Percentiles rank a stretch among this genome's conserved stretches.
phyloP scores from a whole-genome alignment of 495 filamentous ascomycete species.

The Choiromyces venosus region DNA sequence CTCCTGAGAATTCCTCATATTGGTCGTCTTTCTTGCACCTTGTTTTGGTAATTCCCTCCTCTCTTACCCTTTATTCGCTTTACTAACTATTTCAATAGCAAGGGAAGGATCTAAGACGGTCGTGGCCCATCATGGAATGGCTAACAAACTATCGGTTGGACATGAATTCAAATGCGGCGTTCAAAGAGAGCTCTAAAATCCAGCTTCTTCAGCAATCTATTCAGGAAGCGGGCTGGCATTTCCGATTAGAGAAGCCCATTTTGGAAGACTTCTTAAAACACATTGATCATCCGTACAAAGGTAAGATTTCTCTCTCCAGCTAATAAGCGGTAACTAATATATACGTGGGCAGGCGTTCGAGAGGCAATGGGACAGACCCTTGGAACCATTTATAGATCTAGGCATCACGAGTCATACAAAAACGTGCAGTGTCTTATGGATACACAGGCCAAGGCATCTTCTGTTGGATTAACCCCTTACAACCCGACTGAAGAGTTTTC shows the following conservation, averaged over 20 bases:
- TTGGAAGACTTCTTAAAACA: slow-evolving; percentile 82
- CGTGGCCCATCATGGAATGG: slow-evolving; percentile 78
- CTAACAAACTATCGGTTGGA: slow-evolving; percentile 82
- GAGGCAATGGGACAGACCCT: slow-evolving; percentile 90
- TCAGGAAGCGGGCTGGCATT: slow-evolving; percentile 89
- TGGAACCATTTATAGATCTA: slow-evolving; percentile 75
- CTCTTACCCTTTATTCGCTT: neutral
- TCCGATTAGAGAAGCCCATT: slow-evolving; percentile 83
- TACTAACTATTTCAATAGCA: slow-evolving; percentile 43
- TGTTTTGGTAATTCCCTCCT: slow-evolving; percentile 53
- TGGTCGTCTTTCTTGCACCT: slow-evolving; percentile 93
- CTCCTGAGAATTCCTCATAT: slow-evolving; percentile 87
- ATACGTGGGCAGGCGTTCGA: slow-evolving; percentile 52
- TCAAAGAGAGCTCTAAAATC: slow-evolving; percentile 97
- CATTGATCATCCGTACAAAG: slow-evolving; percentile 96
- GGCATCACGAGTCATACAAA: slow-evolving; percentile 87
- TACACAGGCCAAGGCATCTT: slow-evolving; percentile 68
- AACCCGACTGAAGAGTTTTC: slow-evolving; percentile 67
- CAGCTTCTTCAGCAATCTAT: slow-evolving; percentile 84
- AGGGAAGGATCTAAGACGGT: slow-evolving; percentile 77
- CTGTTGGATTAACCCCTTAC: slow-evolving; percentile 82
- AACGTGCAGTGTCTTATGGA: slow-evolving; percentile 69
- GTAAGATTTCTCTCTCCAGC: slow-evolving; percentile 2
- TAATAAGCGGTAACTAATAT: slow-evolving; percentile 1
- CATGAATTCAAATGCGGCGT: slow-evolving; percentile 91